Evolutionary conservation across 768 basidiomycete genomes (phyloP), one percentile per base, ranked within the genome.

Genomic region (Rhodotorula graminis): DNA sequence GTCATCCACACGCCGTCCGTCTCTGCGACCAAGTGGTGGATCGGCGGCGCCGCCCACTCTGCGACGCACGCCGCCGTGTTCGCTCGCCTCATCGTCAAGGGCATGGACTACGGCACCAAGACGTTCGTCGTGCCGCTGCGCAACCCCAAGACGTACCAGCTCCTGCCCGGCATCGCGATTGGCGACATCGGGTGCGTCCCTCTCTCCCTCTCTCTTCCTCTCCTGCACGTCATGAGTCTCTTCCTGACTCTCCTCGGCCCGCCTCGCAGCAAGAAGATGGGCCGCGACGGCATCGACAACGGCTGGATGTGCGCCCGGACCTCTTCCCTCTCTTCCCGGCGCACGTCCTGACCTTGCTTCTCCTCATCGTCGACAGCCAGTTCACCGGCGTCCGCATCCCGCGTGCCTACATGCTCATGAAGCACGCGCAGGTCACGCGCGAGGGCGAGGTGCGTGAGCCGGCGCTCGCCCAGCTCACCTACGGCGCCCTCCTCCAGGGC

Each of bases 21-120:
- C 44, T 79, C 79, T 3, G 83, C 83, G 11, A 84, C 83, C 19
- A 84, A 84, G 64, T 84, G 83, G 83, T 83, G 83, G 83, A 84
- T 83, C 72, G 83, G 83, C 52, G 82, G 82, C n/a, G 82, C 83
- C 2, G 83, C 83, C 8, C 80, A 79, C 46, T 82, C 82, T 7
- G 83, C 83, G 18, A 84, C 82, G 3, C 83, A 84, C 72, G 80
- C 80, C 46, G 81, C 82, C 47, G 82, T 83, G 1, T 84, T 83
- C 65, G 83, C 83, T 5, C 82, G 82, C 69, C 76, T 84, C 62
- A 81, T 82, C 56, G 76, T 84, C 59, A 79, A 82, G 66, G 83
- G 82, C 37, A 82, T 82, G 78, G 75, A 70, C 62, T 77, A 83
- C 73, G 83, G 83, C 23, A 81, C 81, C 33, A 83, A 84, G 80